Evolutionary conservation across 495 filamentous ascomycete species (phyloP), one percentile per base, ranked within the genome.

Genomic region (Aspergillus heteromorphus): DNA sequence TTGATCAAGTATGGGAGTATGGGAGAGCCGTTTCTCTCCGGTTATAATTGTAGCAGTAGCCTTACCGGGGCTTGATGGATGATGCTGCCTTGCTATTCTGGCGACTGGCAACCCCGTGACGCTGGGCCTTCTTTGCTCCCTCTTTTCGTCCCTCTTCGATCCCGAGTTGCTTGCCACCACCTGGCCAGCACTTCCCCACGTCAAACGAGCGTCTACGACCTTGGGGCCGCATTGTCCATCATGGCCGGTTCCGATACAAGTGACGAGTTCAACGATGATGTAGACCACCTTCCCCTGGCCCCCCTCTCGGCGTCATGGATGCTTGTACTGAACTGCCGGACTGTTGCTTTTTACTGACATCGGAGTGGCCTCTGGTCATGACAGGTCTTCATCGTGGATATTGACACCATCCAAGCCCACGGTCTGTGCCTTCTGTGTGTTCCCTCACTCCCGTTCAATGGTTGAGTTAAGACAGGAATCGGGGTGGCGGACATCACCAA

Each of bases 401-500:
- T 91, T 55, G 87, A 91, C 56, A 73, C 71, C 40, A 83, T 91
- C 45, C 87, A 91, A 69, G 75, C 82, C 20, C 87, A 90, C 64
- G 88, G 85, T 83, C 31, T 21, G 2, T 13, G 31, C 21, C 34
- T 31, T 13, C 17, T 17, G 34, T 31, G 16, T 25, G 17, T n/a
- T 7, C 36, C 0, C 18, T 4, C 29, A 30, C 6, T 36, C 42
- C 19, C 13, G 4, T 27, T 20, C 16, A 14, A 14, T 3, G 13
- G 8, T 34, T 51, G 20, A 58, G 49, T 50, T 29, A 56, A 29
- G 19, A 3, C 49, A 87, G 85, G 87, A 20, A 83, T 91, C 53
- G 82, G 82, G 23, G 86, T 83, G 34, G 79, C 83, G 13, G 87
- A 91, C 65, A 90, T 91, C 66, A 78, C 78, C 5, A 91, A 89